These are phyloP conservation scores for Aspergillus aculeatus DNA, from an alignment of 2,329 filamentous ascomycete genomes.

Conservation along the genomic window DNA sequence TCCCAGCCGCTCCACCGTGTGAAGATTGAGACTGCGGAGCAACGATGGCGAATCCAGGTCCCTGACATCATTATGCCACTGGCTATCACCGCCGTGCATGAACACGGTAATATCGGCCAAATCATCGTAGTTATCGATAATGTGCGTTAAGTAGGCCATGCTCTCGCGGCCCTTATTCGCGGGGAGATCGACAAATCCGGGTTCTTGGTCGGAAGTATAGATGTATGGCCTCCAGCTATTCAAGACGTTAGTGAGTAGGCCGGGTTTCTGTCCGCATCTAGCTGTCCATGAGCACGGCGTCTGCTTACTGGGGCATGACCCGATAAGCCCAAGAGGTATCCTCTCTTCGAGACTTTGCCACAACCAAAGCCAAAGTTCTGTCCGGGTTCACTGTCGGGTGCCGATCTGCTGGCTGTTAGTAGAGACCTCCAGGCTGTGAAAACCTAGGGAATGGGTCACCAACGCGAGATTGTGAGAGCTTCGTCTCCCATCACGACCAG, in stretches of 20 bases:
- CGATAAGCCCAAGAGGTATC: neutral
- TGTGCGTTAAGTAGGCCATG: slow-evolving; percentile 61
- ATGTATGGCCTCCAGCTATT: slow-evolving; percentile 19
- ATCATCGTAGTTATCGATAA: slow-evolving; percentile 60
- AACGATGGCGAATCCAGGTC: slow-evolving; percentile 21
- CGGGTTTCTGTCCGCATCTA: neutral
- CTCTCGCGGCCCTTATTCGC: slow-evolving; percentile 56
- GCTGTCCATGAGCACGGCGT: neutral
- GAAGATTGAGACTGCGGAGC: slow-evolving; percentile 26
- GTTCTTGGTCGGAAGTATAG: slow-evolving; percentile 19
- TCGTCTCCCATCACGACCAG: neutral
- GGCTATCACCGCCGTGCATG: slow-evolving; percentile 46
- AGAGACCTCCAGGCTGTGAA: neutral
- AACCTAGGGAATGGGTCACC: neutral
- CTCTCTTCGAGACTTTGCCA: neutral
- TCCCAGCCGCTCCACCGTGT: slow-evolving; percentile 31
- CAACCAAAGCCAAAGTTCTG: neutral
- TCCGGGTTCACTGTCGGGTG: neutral
- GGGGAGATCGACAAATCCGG: slow-evolving; percentile 14
- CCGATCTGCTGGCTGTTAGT: neutral
- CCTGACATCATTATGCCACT: slow-evolving; percentile 29
- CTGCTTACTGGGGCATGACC: slow-evolving; percentile 7
- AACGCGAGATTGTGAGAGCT: neutral
- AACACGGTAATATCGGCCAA: slow-evolving; percentile 60
- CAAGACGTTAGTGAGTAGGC: neutral